Evolutionary conservation across 148 eudicot species (phyloP).

Genomic region (Fagopyrum tataricum): DNA sequence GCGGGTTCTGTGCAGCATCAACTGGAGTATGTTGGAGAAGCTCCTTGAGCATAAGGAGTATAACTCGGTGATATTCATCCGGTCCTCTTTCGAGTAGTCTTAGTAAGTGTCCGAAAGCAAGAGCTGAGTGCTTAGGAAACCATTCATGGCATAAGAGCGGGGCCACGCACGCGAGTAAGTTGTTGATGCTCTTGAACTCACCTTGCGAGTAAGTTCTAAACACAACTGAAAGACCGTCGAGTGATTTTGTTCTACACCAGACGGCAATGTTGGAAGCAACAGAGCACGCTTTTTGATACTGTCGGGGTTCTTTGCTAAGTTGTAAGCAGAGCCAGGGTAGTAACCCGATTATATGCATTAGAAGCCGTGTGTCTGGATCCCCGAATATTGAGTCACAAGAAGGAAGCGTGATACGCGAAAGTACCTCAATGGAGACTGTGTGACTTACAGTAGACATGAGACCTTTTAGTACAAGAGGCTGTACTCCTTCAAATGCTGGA

Average conservation of each 20-base stretch:
- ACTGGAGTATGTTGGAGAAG: conserved; percentile 93
- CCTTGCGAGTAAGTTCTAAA: conserved; percentile 80
- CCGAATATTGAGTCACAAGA: conserved; percentile 95
- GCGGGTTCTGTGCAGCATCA: conserved; percentile 98
- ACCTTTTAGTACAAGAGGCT: conserved; percentile 95
- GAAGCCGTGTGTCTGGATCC: conserved; percentile 76
- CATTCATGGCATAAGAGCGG: conserved; percentile 86
- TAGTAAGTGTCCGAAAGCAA: conserved; percentile 89
- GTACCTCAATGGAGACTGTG: conserved; percentile 79
- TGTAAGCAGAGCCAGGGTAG: conserved; percentile 97
- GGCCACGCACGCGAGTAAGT: conserved; percentile 81
- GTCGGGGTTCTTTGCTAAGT: conserved; percentile 62
- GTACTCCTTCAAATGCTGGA: conserved; percentile 95
- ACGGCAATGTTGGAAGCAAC: conserved; percentile 77
- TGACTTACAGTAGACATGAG: conserved; percentile 93
- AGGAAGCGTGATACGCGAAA: conserved; percentile 81
- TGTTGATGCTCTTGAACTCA: conserved; percentile 74
- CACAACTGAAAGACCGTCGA: conserved; percentile 78
- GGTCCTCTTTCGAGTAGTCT: conserved; percentile 89
- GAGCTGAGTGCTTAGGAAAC: conserved; percentile 92
- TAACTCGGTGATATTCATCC: conserved; percentile 83
- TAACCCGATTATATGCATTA: conserved; percentile 92
- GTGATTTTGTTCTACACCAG: conserved; percentile 82
- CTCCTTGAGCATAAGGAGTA: conserved; percentile 83
- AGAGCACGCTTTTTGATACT: conserved; percentile 75